phyloP scores from a whole-genome alignment of 1,284 basidiomycete species.

The Ganoderma lucidum region DNA sequence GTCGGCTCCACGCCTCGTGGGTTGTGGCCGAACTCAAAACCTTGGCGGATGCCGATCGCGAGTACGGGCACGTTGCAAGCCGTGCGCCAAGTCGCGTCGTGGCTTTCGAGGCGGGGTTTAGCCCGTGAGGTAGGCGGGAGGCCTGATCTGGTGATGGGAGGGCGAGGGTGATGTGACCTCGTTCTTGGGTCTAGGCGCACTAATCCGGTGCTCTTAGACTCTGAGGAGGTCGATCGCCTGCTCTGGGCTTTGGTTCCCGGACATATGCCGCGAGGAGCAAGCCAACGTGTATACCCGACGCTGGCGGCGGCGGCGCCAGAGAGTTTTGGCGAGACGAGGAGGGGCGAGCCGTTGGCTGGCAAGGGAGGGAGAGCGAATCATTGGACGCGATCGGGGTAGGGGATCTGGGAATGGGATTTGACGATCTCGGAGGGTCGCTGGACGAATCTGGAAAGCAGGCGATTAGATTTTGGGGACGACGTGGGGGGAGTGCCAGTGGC shows the following conservation, averaged over 20 bases:
- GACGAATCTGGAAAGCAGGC: background rate
- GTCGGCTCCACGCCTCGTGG: background rate
- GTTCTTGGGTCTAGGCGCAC: background rate
- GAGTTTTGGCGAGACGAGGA: background rate
- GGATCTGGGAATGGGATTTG: background rate
- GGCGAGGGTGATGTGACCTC: background rate
- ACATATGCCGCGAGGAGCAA: background rate
- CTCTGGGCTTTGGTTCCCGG: background rate
- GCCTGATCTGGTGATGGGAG: background rate
- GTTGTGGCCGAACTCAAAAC: background rate
- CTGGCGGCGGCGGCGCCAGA: constrained; percentile 9
- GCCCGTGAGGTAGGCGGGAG: background rate
- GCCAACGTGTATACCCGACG: background rate
- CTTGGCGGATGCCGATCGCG: background rate
- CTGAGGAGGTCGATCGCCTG: background rate
- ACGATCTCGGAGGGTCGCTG: constrained; percentile 1
- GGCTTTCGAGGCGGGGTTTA: background rate
- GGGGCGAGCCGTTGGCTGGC: background rate
- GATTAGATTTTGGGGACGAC: constrained; percentile 8
- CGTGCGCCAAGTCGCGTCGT: background rate
- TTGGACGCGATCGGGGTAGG: background rate
- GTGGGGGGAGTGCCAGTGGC: background rate
- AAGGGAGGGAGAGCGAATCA: background rate
- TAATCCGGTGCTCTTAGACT: background rate
- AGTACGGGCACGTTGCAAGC: constrained; percentile 1